Evolutionary conservation across 2,329 filamentous ascomycete genomes (phyloP), one percentile per base, ranked within the genome.

Genomic region (Helminthosporium solani): DNA sequence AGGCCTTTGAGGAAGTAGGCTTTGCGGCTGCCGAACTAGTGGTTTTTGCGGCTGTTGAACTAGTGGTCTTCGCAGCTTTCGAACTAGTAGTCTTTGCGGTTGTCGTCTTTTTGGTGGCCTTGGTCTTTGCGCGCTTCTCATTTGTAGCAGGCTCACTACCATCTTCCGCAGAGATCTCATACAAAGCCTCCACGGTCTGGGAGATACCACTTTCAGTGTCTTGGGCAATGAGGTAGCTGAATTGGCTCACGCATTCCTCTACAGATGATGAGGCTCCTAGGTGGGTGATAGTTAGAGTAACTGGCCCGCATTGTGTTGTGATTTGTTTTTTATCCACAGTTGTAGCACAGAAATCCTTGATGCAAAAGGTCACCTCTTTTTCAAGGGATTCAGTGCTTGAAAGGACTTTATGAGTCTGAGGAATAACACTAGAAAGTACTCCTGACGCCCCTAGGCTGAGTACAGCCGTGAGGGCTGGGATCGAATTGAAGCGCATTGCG

Each of bases 171-270:
- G 33, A 43, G 21, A 43, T 23, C 11, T 43, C 40, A 30, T 43
- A 43, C 15, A 43, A 16, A 16, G 23, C 40, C 16, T 43, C 19
- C 18, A 36, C 30, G n/a, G 40, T 43, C 12, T 43, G 16, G 31
- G 40, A 43, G 14, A 20, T 36, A 18, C 40, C 31, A 11, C 30
- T 34, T 35, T 43, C 18, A 27, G 31, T 20, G 19, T 20, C 28
- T 35, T 43, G 40, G 31, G 14, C 20, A n/a, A 43, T 18, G 4
- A 43, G 31, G 20, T 27, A n/a, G 40, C 33, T 33, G 21, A 43
- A 34, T 28, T 43, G 40, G 40, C 31, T 36, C 14, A 43, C 40
- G 21, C 40, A 43, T 35, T 43, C 31, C 16, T 36, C 31, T 21
- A 36, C n/a, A 34, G 40, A 43, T 25, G 31, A 27, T 34, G n/a